Evolutionary conservation across 225 moss, liverwort and hornwort genomes (phyloP), one percentile per base, ranked within the genome.

Genomic region (Pseudoscleropodium purum): DNA sequence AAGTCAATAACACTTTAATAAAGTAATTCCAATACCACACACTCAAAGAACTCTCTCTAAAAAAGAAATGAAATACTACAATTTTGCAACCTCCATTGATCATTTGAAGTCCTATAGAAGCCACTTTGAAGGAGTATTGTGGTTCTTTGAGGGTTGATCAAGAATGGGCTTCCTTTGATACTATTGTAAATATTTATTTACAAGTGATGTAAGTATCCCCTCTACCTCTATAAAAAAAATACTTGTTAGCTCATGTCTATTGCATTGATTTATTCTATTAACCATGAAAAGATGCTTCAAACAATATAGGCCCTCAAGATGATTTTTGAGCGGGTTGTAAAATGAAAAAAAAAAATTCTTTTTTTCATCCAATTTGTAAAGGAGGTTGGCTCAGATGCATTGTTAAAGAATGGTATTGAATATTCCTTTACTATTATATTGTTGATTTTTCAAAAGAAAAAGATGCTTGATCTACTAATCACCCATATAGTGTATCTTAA

Each of bases 301-400:
- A 39, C 0, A 0, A 24, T 70, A 25, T 24, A 25, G 8, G 1
- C 8, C 13, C 1, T 27, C 0, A 6, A 0, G 6, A 30, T 30
- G 30, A 45, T 74, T 74, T 74, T 0, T 30, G 0, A 2, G 30
- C 3, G 8, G 17, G 0, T 4, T 29, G 1, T 12, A 33, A 7
- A 1, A 19, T 47, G 2, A 3, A 7, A 19, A 75, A 31, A 47
- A 30, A 11, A 47, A 47, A n/a, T n/a, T 8, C 0, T 27, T 0
- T 11, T 45, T 24, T 29, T 74, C 30, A 29, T 30, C 18, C 4
- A 45, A 18, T 18, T 43, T 72, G 0, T 1, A 1, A 1, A 0
- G 1, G 10, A 74, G 6, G 16, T 43, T 21, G 21, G 1, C 17
- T 74, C 17, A 6, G 16, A 1, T 74, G n/a, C 24, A 57, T 20